A percentile compares a stretch with the other conserved stretches of the same genome.
phyloP scores from a whole-genome alignment of 1,139 yeast species.

The Yamadazyma sp. region DNA sequence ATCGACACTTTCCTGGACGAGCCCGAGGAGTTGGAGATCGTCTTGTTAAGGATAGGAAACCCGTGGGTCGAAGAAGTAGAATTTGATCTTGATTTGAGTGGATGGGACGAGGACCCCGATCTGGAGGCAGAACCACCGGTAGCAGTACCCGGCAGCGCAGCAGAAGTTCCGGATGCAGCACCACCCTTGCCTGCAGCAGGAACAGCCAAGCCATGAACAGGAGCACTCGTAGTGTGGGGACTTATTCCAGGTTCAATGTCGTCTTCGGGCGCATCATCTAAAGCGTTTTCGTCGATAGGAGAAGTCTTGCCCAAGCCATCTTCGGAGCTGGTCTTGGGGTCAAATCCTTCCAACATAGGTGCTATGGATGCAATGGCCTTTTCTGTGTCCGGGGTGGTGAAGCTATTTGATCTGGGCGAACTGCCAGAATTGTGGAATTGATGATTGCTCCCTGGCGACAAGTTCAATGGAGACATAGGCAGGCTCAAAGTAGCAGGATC shows the following conservation, averaged over 20 bases:
- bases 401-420: conserved; percentile 5
- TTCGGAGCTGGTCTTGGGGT: conserved; percentile 69
- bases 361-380: conserved; percentile 78
- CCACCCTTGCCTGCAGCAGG: background rate
- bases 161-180: background rate
- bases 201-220: background rate
- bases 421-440: background rate
- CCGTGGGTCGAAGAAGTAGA: conserved; percentile 24
- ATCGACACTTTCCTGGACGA: conserved; percentile 49
- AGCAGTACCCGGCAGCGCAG: background rate
- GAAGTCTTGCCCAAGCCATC: conserved; percentile 21
- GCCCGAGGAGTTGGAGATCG: conserved; percentile 40
- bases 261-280: background rate
- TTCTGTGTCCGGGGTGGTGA: conserved; percentile 32
- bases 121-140: background rate
- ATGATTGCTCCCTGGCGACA: conserved; percentile 10
- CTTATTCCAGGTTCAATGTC: background rate
- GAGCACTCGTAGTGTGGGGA: background rate
- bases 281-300: background rate
- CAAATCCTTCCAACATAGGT: conserved; percentile 69
- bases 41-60: conserved; percentile 28
- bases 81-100: conserved; percentile 21
- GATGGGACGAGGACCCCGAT: conserved; percentile 7
- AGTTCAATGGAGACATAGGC: conserved; percentile 35
- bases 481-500: conserved; percentile 20